Base-by-base conservation (phyloP, 495 filamentous ascomycete species). In the Apodospora peruviana region DNA sequence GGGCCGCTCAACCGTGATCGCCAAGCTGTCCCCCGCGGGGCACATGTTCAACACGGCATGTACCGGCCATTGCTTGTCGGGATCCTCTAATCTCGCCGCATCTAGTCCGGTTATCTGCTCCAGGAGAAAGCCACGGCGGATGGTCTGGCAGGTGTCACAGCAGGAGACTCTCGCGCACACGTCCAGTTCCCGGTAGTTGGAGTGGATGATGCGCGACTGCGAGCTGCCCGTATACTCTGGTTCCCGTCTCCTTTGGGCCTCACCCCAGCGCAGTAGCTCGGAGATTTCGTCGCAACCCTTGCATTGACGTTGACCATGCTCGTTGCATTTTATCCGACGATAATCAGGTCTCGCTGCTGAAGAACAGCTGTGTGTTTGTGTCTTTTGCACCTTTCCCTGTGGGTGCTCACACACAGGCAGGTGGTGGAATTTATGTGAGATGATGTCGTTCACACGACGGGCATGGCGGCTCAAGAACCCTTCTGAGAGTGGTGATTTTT, bases 211-310 rank as follows among this genome's bases (percentile, higher is more conserved):
- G 32, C 52, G 52, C 14, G 43, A 20, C 10, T 36, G n/a, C 16
- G 62, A 63, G 29, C 20, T 45, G 11, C 61, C 59, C 14, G 53
- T 40, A 27, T 40, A 60, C 12, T 40, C 32, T 21, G 32, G 18
- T 20, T 56, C 49, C 22, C 43, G 52, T 43, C 61, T 55, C 35
- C 51, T 37, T 21, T 60, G 53, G 8, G 46, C 51, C 37, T 62
- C 61, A 1, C 53, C 61, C 59, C 59, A 62, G n/a, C 61, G 61
- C 17, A 65, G 19, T 22, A 65, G 53, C 16, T 59, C 47, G 24
- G 48, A 55, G 20, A 65, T 45, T 20, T 50, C 48, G 17, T 48
- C 50, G 39, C 61, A 65, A 1, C 56, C 61, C 3, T 32, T 52
- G 51, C 61, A 65, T 21, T 62, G 59, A 1, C 40, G 39, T 25